These are phyloP conservation scores for Penicillium sumatraense DNA, from an alignment of 2,329 filamentous ascomycete genomes.

Conservation along the genomic window DNA sequence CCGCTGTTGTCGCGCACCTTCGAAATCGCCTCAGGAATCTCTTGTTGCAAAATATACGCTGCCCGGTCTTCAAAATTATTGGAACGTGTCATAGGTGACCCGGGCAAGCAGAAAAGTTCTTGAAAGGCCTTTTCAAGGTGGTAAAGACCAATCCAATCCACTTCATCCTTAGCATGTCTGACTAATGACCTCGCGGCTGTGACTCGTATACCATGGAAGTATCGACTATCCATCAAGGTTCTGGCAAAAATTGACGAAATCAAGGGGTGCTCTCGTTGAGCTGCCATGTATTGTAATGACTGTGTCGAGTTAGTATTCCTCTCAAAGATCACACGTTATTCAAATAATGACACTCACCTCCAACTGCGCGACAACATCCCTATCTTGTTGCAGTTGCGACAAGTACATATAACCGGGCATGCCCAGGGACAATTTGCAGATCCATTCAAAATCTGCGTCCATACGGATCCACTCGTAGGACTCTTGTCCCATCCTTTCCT, in stretches of 20 bases:
- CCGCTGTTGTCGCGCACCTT: slow-evolving; percentile 75
- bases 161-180: slow-evolving; percentile 72
- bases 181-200: slow-evolving; percentile 81
- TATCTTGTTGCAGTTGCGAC: slow-evolving; percentile 94
- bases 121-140: slow-evolving; percentile 87
- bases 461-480: slow-evolving; percentile 99
- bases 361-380: slow-evolving; percentile 88
- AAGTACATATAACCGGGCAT: slow-evolving; percentile 98
- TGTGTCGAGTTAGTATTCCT: slow-evolving; percentile 25
- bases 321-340: neutral
- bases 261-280: slow-evolving; percentile 72
- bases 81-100: slow-evolving; percentile 76
- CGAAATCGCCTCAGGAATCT: slow-evolving; percentile 80
- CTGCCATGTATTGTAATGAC: slow-evolving; percentile 75
- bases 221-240: slow-evolving; percentile 87
- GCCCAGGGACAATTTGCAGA: slow-evolving; percentile 78
- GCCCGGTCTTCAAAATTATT: slow-evolving; percentile 92
- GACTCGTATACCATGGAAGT: slow-evolving; percentile 89
- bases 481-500: slow-evolving; percentile 90
- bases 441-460: slow-evolving; percentile 98
- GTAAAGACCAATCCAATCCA: slow-evolving; percentile 76
- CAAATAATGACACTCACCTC: slow-evolving; percentile 49
- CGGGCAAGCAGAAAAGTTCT: slow-evolving; percentile 83
- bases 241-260: slow-evolving; percentile 87
- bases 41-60: slow-evolving; percentile 80